phyloP scores from a whole-genome alignment of 805 yeast genomes.

The Zygoascus flipseniorum region DNA sequence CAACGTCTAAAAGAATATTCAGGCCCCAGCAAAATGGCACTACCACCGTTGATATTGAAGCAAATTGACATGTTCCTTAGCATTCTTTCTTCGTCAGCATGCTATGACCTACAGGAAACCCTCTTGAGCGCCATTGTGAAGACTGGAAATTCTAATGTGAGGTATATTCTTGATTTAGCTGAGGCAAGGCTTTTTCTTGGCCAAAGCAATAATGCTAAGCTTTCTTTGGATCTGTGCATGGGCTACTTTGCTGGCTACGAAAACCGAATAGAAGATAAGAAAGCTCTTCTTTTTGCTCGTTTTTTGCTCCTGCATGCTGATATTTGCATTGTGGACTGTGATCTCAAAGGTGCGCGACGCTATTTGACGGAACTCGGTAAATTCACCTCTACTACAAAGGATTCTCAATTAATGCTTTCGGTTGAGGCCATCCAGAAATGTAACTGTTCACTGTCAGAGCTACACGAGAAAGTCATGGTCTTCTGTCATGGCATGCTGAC shows the following conservation, averaged over 20 bases:
- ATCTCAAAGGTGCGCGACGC: neutral
- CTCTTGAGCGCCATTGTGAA: neutral
- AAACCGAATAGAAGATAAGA: neutral
- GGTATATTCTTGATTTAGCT: neutral
- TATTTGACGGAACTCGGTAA: neutral
- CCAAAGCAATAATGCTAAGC: neutral
- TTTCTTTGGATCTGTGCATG: neutral
- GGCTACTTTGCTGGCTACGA: neutral
- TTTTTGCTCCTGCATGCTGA: neutral
- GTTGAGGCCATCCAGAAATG: neutral
- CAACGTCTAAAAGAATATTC: neutral
- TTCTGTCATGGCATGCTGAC: neutral
- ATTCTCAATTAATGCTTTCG: neutral
- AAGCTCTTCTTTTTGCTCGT: neutral
- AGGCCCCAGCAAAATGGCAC: neutral
- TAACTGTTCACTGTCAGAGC: neutral
- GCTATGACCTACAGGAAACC: neutral
- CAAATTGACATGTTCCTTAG: neutral
- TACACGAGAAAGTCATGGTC: neutral
- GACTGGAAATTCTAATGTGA: neutral
- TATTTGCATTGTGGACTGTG: neutral
- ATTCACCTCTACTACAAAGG: neutral
- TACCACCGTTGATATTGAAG: neutral
- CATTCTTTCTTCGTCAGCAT: neutral
- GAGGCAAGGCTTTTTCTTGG: neutral